Evolutionary conservation across 257 asterid species (phyloP), one percentile per base, ranked within the genome.

Genomic region (Fraxinus quadrangulata): DNA sequence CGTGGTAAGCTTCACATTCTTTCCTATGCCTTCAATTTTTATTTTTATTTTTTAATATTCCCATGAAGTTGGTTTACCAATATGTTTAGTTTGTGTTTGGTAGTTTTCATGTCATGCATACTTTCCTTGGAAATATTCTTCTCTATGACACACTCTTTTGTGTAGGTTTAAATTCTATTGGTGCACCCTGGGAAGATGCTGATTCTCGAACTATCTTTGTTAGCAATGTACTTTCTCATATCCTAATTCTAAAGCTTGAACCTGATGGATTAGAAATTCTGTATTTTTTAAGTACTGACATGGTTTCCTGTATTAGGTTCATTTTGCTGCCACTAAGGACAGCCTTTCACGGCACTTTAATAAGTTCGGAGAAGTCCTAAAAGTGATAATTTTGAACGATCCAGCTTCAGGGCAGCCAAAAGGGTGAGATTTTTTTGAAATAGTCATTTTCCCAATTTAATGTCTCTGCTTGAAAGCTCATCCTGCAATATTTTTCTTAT

Each of bases 321-420:
- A 96, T 91, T 96, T 96, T 91, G 99, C 96, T 87, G 98, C 99
- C 76, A 89, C 97, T 72, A 96, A 96, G 86, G 99, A 92, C 82
- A 85, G 95, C 85, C 92, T 96, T 70, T 92, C 96, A 10, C 86
- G 91, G 66, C 97, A 96, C 79, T 96, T 96, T 84, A 93, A 89
- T 86, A 93, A 91, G 85, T 93, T 87, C 71, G 98, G 99, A 40
- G 97, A 90, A 84, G 97, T 93, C 75, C 84, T 87, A 31, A 93
- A 93, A 86, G 97, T 92, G 78, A 77, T 84, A 21, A 93, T 91
- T 77, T 83, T 93, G 81, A 89, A 95, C 69, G 97, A 96, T 83
- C 89, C 92, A 9, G 83, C 91, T 72, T 88, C 99, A 6, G 97
- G 99, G 77, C 96, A 82, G 86, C 97, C 98, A 51, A 93, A 93